A percentile compares a stretch with the other conserved stretches of the same genome.
Evolutionary conservation across 768 basidiomycete species (phyloP).

Genomic region (Hypholoma fasciculare): DNA sequence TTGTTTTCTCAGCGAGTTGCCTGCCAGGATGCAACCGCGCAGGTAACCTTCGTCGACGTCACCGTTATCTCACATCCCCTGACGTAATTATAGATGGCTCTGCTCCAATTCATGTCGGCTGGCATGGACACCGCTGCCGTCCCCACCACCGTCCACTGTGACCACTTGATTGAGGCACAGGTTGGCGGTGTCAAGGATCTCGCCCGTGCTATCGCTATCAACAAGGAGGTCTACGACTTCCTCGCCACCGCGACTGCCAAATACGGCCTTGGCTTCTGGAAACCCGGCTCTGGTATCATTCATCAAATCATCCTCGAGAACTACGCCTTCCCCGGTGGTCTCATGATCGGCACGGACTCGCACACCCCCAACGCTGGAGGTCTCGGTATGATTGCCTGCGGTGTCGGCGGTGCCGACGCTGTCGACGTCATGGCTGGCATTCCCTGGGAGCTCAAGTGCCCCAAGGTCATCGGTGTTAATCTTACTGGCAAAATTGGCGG

Average conservation of each 20-base stretch:
- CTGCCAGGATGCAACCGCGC: conserved; percentile 90
- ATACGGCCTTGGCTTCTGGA: conserved; percentile 99
- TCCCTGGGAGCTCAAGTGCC: conserved; percentile 99
- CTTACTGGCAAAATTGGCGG: conserved; percentile 93
- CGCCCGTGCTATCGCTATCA: conserved; percentile 86
- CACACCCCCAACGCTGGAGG: conserved; percentile 99
- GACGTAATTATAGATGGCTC: conserved; percentile 81
- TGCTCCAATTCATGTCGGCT: conserved; percentile 99
- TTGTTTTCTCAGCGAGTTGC: conserved; percentile 65
- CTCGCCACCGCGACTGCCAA: conserved; percentile 95
- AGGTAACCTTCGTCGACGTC: conserved; percentile 44
- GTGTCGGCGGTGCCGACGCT: conserved; percentile 99
- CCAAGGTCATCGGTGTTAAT: conserved; percentile 98
- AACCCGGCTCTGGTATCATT: conserved; percentile 98
- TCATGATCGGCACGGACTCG: conserved; percentile 99
- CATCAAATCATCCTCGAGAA: conserved; percentile 99
- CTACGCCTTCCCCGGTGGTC: conserved; percentile 98
- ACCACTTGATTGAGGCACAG: conserved; percentile 98
- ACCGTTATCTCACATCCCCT: conserved; percentile 20
- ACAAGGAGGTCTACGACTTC: conserved; percentile 99
- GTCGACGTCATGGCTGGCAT: conserved; percentile 98
- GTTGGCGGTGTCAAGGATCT: conserved; percentile 93
- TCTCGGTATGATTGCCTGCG: conserved; percentile 98
- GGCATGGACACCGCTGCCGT: conserved; percentile 98
- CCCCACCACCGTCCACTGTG: conserved; percentile 98